A percentile compares a stretch with the other conserved stretches of the same genome.
These are phyloP conservation scores for Solanum lycopersicoides DNA, from an alignment of 257 asterid genomes.

Conservation along the genomic window DNA sequence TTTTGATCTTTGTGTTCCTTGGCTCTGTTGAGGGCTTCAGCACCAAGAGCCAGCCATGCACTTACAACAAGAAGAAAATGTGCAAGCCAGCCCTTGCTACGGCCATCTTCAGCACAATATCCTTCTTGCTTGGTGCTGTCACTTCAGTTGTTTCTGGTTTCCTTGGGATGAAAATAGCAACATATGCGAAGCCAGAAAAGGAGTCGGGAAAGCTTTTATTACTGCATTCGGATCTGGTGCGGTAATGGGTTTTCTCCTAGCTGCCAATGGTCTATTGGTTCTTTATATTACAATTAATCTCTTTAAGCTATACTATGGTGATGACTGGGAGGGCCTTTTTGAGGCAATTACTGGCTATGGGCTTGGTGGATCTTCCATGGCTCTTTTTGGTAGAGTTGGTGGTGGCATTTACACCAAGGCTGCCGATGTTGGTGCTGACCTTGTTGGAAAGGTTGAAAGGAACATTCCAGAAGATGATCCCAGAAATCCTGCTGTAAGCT, in stretches of 20 bases:
- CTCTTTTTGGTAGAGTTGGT: background rate
- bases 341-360: constrained; percentile 90
- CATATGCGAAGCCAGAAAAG: background rate
- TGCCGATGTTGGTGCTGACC: background rate
- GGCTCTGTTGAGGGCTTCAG: constrained; percentile 46
- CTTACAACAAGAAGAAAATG: constrained; percentile 11
- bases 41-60: constrained; percentile 28
- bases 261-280: constrained; percentile 56
- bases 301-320: constrained; percentile 76
- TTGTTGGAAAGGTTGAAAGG: background rate
- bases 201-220: constrained; percentile 28
- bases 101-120: background rate
- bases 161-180: background rate
- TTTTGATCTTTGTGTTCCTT: background rate
- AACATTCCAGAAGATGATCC: background rate
- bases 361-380: constrained; percentile 93
- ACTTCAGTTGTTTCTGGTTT: background rate
- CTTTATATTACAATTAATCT: constrained; percentile 64
- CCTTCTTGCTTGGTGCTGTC: background rate
- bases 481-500: constrained; percentile 5
- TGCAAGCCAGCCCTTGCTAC: constrained; percentile 34
- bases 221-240: constrained; percentile 23
- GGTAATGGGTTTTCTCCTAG: background rate
- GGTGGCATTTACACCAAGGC: background rate
- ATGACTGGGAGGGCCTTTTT: constrained; percentile 90